Evolutionary conservation across 139 green algal genomes (phyloP), one percentile per base, ranked within the genome.

Genomic region (Ostreobium quekettii): DNA sequence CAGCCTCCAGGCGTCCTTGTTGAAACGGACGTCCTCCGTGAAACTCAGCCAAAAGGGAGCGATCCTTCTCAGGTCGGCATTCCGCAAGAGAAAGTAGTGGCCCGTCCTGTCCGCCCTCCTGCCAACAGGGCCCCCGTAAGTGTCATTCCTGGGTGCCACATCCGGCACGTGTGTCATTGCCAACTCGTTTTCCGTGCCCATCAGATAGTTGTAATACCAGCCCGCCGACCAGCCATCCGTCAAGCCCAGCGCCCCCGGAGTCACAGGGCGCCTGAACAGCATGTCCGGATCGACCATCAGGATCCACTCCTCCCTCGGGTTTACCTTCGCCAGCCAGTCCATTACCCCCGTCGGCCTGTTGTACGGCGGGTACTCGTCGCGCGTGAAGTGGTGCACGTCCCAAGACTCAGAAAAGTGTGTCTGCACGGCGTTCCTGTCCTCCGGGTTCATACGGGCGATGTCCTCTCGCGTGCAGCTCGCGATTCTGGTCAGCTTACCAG

Each of bases 281-380:
- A 80, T 80, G 66, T 80, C 74, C 2, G 64, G 66, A 38, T 80
- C 74, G 19, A 78, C 28, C n/a, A 80, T 75, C 19, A 88, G 60
- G 3, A 88, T 49, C 49, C 69, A 86, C 2, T 86, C 82, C 70
- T 88, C 74, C 60, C 76, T 42, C 1, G 77, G 73, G 2, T 48
- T 74, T 4, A 72, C 70, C 30, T 64, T n/a, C 32, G 79, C 70
- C 31, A 87, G 56, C 81, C 82, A 94, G 73, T 92, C 85, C 0
- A 91, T 80, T 1, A 94, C 85, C 6, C 83, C 86, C 56, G 86
- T 77, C 22, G 88, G 88, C 67, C 93, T 93, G 72, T 89, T 89
- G 70, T 86, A 89, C 1, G 83, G 78, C 47, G 78, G 72, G 38
- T 72, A 72, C 15, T 53, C 49, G 57, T 87, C 73, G 4, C 67